Conservation (phyloP, 176 grass and related monocot species). For the Pontederia paniculata region DNA sequence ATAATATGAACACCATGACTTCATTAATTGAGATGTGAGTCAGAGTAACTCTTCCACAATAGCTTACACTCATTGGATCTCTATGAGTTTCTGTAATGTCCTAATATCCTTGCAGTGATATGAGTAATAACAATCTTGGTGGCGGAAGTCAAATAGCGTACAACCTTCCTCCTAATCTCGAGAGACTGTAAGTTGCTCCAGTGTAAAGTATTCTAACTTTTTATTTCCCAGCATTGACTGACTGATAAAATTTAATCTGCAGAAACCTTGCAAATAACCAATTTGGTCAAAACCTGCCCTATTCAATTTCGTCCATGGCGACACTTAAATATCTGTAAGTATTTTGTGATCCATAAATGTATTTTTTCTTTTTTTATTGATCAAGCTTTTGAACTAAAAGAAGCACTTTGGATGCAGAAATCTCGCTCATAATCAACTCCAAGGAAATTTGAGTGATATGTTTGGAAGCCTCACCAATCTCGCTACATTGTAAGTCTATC, state of each 20-base stretch:
- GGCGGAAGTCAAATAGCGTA: slow-evolving; percentile 46
- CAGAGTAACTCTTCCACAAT: background rate
- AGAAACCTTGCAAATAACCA: slow-evolving; percentile 73
- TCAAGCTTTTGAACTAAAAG: slow-evolving; percentile 8
- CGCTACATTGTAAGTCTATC: slow-evolving; percentile 50
- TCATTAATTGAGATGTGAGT: slow-evolving; percentile 71
- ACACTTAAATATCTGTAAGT: slow-evolving; percentile 67
- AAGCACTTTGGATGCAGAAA: slow-evolving; percentile 44
- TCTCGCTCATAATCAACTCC: slow-evolving; percentile 71
- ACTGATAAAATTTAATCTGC: slow-evolving; percentile 19
- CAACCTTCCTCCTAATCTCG: slow-evolving; percentile 69
- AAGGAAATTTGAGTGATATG: slow-evolving; percentile 38
- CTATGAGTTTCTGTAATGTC: background rate
- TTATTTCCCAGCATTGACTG: background rate
- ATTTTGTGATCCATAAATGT: slow-evolving; percentile 4
- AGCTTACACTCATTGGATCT: background rate
- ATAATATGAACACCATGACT: slow-evolving; percentile 58
- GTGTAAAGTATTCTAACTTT: background rate
- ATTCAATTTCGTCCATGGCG: slow-evolving; percentile 52
- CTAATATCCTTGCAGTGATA: slow-evolving; percentile 43
- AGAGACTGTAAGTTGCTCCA: slow-evolving; percentile 47
- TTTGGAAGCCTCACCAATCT: slow-evolving; percentile 60
- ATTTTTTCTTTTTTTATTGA: background rate
- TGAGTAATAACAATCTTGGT: slow-evolving; percentile 80
- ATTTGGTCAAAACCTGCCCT: slow-evolving; percentile 54